Base-by-base conservation (phyloP, 257 asterid genomes). In the Nicotiana paniculata region DNA sequence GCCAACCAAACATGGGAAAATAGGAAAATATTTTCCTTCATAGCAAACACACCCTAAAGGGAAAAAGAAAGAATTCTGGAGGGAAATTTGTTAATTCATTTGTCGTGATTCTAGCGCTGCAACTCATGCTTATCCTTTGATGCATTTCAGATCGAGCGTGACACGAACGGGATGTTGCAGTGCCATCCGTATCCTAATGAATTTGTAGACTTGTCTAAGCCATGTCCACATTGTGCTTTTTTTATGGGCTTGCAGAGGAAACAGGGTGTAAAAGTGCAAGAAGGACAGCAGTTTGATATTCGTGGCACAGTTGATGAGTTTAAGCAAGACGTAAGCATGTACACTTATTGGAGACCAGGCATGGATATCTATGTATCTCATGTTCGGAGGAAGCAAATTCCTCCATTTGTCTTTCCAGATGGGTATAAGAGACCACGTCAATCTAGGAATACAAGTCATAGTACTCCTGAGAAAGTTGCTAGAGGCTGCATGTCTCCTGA, bases 151-250 rank as follows among this genome's bases (percentile, higher is more conserved):
- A 85, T 87, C 9, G 88, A 87, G 85, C 84, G 90, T 77, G 77
- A 83, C 69, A 85, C 90, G 26, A 64, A 43, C 59, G 74, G 84
- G 77, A 87, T 85, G 87, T 86, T 87, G 65, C 90, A 87, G 80
- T 87, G 90, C 88, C 90, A 87, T 77, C 90, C 90, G 48, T 85
- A 85, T 82, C 88, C 90, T 0, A 63, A 82, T 62, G 87, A 85
- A 33, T 87, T 85, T 80, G 82, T 85, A 82, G 88, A 87, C 77
- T 65, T 79, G 75, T 81, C 82, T 66, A 87, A 84, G 48, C 75
- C 81, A 54, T 85, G 86, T 65, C 83, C 83, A 30, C 84, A 81
- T 81, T 85, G 85, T 70, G 84, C 85, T 64, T 85, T 85, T 82
- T 87, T 87, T 78, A 85, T 83, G 88, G 88, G 90, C 53, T 82